Evolutionary conservation across 2,329 filamentous ascomycete species (phyloP).

Genomic region (Colletotrichum sp.): DNA sequence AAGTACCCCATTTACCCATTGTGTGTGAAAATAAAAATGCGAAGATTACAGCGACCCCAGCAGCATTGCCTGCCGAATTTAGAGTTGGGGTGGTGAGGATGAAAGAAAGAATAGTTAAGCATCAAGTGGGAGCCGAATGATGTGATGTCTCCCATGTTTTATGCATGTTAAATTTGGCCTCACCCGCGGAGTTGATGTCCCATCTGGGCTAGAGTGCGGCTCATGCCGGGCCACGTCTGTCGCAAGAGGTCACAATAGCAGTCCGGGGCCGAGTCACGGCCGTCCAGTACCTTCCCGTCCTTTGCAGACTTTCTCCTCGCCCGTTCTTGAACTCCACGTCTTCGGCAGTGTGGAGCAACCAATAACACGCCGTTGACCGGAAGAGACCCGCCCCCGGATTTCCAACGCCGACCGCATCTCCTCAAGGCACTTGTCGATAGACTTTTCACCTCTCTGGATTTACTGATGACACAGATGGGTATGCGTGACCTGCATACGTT

Average conservation of each 20-base stretch:
- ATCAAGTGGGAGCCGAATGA: neutral
- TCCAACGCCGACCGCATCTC: neutral
- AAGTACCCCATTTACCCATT: neutral
- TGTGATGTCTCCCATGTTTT: neutral
- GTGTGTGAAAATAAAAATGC: neutral
- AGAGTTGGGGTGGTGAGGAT: accelerated
- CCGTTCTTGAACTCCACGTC: neutral
- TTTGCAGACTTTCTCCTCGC: neutral
- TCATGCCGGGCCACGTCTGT: accelerated
- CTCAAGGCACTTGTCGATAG: too few species aligned
- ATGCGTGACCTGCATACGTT: too few species aligned
- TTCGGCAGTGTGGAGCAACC: neutral
- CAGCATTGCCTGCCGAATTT: neutral
- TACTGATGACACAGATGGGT: too few species aligned
- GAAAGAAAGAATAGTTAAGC: neutral
- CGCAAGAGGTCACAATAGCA: neutral
- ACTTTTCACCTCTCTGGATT: too few species aligned
- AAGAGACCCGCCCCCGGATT: neutral
- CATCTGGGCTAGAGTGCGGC: neutral
- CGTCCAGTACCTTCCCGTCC: too few species aligned
- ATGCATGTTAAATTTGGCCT: neutral
- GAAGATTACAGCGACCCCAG: neutral
- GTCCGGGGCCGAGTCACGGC: neutral
- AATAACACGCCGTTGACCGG: neutral
- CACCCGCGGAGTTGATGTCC: neutral